These are phyloP conservation scores for Aspergillaceae sp. DNA, from an alignment of 2,329 filamentous ascomycete genomes.

Conservation along the genomic window DNA sequence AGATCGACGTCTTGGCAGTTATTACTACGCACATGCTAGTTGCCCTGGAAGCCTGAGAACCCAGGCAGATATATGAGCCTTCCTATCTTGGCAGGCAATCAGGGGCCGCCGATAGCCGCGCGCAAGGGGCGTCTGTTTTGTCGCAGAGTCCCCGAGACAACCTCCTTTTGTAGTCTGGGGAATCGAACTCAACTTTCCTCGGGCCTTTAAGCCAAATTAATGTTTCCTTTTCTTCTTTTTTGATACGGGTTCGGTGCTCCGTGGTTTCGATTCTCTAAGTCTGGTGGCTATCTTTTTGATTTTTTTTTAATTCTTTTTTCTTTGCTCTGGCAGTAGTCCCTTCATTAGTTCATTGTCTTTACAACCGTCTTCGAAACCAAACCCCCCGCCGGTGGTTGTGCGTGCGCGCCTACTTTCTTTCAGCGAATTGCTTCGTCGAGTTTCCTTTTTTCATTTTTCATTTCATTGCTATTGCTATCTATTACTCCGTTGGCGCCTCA, in stretches of 20 bases:
- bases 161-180: conserved; percentile 28
- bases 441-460: background rate
- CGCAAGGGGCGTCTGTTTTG: conserved; percentile 32
- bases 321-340: conserved; percentile 22
- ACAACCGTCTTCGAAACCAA: conserved; percentile 1
- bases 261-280: background rate
- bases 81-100: background rate
- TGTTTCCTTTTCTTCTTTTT: background rate
- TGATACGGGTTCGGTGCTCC: conserved; percentile 5
- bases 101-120: conserved; percentile 20
- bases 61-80: background rate
- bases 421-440: background rate
- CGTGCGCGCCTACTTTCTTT: conserved; percentile 10
- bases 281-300: conserved; percentile 2
- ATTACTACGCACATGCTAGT: background rate
- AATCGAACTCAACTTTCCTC: conserved; percentile 6
- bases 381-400: conserved; percentile 8
- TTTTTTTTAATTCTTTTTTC: conserved; percentile 6
- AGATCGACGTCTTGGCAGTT: background rate
- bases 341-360: conserved; percentile 14
- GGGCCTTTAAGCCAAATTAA: conserved; percentile 3
- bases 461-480: background rate
- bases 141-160: conserved; percentile 5
- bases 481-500: background rate
- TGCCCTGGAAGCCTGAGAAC: background rate